Conservation (phyloP, 2,329 filamentous ascomycete genomes). For the Aspergillus tamarii region DNA sequence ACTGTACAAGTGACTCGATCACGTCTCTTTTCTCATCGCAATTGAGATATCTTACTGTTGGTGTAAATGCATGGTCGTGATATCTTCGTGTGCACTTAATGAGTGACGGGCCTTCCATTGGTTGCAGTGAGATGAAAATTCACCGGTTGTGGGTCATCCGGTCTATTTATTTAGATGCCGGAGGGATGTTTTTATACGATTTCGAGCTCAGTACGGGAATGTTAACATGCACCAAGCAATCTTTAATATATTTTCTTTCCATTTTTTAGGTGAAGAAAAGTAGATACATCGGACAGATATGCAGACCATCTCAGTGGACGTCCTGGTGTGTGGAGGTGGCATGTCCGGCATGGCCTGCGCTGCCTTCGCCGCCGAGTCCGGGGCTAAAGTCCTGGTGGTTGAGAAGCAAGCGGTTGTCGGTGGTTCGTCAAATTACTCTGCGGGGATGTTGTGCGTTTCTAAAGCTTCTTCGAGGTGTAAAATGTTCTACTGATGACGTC, state of each 20-base stretch:
- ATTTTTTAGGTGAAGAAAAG: background rate
- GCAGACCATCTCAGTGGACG: slow-evolving; percentile 26
- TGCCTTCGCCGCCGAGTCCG: slow-evolving; percentile 29
- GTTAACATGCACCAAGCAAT: background rate
- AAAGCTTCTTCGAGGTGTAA: accelerated
- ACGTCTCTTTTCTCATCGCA: background rate
- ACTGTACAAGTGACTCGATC: too few species aligned
- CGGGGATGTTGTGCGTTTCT: slow-evolving; percentile 31
- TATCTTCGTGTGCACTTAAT: accelerated
- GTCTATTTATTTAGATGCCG: slow-evolving; percentile 15
- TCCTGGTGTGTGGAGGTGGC: slow-evolving; percentile 32
- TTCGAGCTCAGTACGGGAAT: background rate
- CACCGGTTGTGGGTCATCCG: slow-evolving; percentile 4
- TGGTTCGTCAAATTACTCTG: slow-evolving; percentile 31
- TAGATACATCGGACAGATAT: slow-evolving; percentile 10
- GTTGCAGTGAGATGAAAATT: background rate
- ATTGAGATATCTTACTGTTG: too few species aligned
- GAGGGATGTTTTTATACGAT: background rate
- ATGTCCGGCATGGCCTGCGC: slow-evolving; percentile 35
- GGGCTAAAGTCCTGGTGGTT: slow-evolving; percentile 28
- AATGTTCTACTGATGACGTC: background rate
- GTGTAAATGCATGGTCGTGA: too few species aligned
- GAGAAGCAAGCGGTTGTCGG: slow-evolving; percentile 30
- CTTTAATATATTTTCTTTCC: background rate
- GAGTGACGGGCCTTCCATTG: background rate